Conservation (phyloP, 2,329 filamentous ascomycete species). For the Colletotrichum tropicicola region DNA sequence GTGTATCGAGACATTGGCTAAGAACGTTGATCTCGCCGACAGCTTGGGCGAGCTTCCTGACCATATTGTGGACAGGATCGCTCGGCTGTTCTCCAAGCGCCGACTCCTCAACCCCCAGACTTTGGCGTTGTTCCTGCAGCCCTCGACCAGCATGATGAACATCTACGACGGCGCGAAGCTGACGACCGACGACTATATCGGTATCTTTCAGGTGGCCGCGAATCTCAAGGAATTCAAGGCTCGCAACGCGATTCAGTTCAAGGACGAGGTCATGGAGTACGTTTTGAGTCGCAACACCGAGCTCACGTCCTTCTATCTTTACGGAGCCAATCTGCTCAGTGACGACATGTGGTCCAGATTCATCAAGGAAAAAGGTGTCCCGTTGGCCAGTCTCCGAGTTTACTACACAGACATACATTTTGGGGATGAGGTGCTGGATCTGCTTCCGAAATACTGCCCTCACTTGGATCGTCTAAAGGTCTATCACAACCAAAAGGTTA, state of each 20-base stretch:
- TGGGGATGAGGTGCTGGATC: conserved; percentile 72
- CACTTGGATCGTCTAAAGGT: conserved; percentile 81
- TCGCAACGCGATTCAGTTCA: conserved; percentile 90
- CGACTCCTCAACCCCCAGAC: conserved; percentile 64
- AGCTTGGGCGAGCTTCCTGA: conserved; percentile 68
- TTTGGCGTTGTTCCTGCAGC: conserved; percentile 65
- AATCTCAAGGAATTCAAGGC: conserved; percentile 76
- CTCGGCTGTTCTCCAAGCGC: conserved; percentile 67
- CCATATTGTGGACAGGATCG: conserved; percentile 65
- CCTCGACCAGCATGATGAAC: conserved; percentile 57
- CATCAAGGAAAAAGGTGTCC: conserved; percentile 70
- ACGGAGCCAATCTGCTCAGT: conserved; percentile 85
- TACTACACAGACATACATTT: conserved; percentile 88
- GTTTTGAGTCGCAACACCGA: conserved; percentile 75
- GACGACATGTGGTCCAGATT: conserved; percentile 79
- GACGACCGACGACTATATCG: conserved; percentile 77
- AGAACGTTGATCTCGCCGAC: conserved; percentile 69
- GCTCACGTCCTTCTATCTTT: conserved; percentile 79
- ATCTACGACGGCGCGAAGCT: conserved; percentile 73
- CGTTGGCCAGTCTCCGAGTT: conserved; percentile 76
- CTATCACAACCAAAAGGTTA: conserved; percentile 79
- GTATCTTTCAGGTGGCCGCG: conserved; percentile 81
- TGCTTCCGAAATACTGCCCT: conserved; percentile 72
- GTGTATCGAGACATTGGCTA: conserved; percentile 70
- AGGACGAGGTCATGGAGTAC: conserved; percentile 84